Evolutionary conservation across 805 yeast genomes (phyloP), one percentile per base, ranked within the genome.

Genomic region (Debaryomyces castellii): DNA sequence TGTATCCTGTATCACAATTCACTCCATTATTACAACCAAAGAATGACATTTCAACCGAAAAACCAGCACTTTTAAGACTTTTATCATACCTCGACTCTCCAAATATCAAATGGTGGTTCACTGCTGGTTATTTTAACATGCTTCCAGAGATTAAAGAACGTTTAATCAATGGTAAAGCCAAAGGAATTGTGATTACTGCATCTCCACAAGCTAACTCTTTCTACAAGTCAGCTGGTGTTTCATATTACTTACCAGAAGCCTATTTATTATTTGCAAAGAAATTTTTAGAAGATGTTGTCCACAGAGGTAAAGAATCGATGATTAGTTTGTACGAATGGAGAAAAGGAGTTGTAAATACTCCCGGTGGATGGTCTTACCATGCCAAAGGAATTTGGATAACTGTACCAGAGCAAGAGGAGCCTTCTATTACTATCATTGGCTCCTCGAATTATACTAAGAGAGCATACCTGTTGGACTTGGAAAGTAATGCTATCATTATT

Each of bases 81-180:
- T 69, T 88, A 35, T 76, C 88, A 2, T 74, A 73, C 47, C 69
- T 81, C 41, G 81, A 81, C 55, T 70, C 81, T 34, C 74, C 81
- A 21, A 57, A 67, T 10, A 75, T 83, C 22, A 75, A 74, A 43
- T 92, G 96, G 95, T 78, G 87, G 52, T 84, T 94, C 56, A 94
- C 99, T 0, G 97, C 98, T 0, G 99, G 99, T 2, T 94, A 94
- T 63, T 94, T 94, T 73, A 94, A 94, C 63, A 85, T 94, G 81
- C 79, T 85, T 33, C 88, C 95, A 0, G 82, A 82, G 33, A 83
- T 88, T 43, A 83, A 81, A 57, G 66, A 69, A 12, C 71, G 76
- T 22, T 70, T 94, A 23, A 60, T 89, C 27, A 66, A 73, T 28
- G 77, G 88, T 1, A 72, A 69, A 10, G 83, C 91, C 1, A 46